Conservation (phyloP, 2,329 filamentous ascomycete species). For the Fusarium torulosum region DNA sequence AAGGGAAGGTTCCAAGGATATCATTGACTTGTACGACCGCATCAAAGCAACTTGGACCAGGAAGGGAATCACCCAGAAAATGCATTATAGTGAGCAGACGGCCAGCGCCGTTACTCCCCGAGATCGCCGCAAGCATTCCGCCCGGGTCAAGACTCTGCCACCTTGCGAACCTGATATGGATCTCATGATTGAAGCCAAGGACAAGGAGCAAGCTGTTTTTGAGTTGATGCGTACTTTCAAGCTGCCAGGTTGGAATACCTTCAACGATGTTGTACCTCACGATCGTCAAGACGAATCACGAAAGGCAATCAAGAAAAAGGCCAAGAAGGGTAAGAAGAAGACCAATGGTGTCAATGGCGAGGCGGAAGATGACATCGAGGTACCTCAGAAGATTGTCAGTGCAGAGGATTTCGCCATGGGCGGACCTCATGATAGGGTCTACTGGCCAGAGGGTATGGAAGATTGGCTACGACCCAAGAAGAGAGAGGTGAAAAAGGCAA, state of each 20-base stretch:
- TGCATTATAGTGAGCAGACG: slow-evolving; percentile 91
- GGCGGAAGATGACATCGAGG: slow-evolving; percentile 57
- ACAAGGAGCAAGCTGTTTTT: slow-evolving; percentile 97
- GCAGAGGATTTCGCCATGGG: slow-evolving; percentile 87
- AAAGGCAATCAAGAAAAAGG: slow-evolving; percentile 58
- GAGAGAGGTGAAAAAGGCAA: slow-evolving; percentile 67
- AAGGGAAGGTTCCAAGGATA: slow-evolving; percentile 86
- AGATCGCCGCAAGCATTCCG: slow-evolving; percentile 86
- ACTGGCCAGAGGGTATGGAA: slow-evolving; percentile 91
- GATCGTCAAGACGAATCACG: slow-evolving; percentile 79
- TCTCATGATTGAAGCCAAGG: slow-evolving; percentile 99
- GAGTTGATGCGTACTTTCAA: slow-evolving; percentile 91
- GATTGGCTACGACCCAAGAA: slow-evolving; percentile 90
- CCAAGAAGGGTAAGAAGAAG: slow-evolving; percentile 56
- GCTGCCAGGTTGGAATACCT: slow-evolving; percentile 80
- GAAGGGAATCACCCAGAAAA: slow-evolving; percentile 91
- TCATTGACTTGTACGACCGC: slow-evolving; percentile 77
- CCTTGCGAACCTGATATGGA: slow-evolving; percentile 88
- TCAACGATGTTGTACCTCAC: slow-evolving; percentile 83
- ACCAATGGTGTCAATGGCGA: slow-evolving; percentile 46
- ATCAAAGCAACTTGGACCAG: slow-evolving; percentile 87
- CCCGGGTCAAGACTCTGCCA: slow-evolving; percentile 82
- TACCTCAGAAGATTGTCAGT: slow-evolving; percentile 62
- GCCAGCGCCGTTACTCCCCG: slow-evolving; percentile 75
- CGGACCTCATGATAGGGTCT: slow-evolving; percentile 82